A percentile compares a stretch with the other conserved stretches of the same genome.
These are phyloP conservation scores for Ogataea methanolica DNA, from an alignment of 805 yeast species.

Conservation along the genomic window DNA sequence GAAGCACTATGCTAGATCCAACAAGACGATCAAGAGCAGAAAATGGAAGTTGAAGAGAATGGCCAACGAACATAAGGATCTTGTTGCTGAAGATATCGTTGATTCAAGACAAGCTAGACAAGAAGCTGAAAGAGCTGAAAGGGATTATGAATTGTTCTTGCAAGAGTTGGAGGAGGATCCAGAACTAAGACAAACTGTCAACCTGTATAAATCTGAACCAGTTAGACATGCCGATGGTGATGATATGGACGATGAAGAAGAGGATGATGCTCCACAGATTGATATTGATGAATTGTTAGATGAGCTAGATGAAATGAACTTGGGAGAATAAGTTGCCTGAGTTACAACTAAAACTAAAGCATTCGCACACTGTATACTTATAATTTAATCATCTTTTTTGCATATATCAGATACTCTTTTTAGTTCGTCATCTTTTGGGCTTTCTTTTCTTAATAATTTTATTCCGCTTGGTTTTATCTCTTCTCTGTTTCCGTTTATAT, in stretches of 20 bases:
- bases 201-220: slow-evolving; percentile 68
- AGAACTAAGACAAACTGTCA: slow-evolving; percentile 87
- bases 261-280: slow-evolving; percentile 83
- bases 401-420: not conserved
- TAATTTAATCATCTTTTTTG: not conserved
- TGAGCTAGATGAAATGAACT: slow-evolving; percentile 89
- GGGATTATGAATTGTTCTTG: slow-evolving; percentile 91
- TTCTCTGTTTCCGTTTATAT: no score
- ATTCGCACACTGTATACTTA: not conserved
- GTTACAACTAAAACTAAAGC: not conserved
- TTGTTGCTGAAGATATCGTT: slow-evolving; percentile 57
- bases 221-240: slow-evolving; percentile 31
- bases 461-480: no score
- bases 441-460: no score
- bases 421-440: not conserved
- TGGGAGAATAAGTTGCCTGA: slow-evolving; percentile 44
- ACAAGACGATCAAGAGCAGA: slow-evolving; percentile 71
- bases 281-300: slow-evolving; percentile 90
- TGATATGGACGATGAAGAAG: slow-evolving; percentile 48
- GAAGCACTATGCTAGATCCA: slow-evolving; percentile 81
- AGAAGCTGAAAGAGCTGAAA: slow-evolving; percentile 88
- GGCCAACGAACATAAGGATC: slow-evolving; percentile 93
- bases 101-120: slow-evolving; percentile 72
- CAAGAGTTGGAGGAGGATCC: slow-evolving; percentile 97
- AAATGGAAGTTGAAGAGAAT: slow-evolving; percentile 92